Evolutionary conservation across 73 alveolate genomes (phyloP).

Genomic region (Paramecium sexaurelia): DNA sequence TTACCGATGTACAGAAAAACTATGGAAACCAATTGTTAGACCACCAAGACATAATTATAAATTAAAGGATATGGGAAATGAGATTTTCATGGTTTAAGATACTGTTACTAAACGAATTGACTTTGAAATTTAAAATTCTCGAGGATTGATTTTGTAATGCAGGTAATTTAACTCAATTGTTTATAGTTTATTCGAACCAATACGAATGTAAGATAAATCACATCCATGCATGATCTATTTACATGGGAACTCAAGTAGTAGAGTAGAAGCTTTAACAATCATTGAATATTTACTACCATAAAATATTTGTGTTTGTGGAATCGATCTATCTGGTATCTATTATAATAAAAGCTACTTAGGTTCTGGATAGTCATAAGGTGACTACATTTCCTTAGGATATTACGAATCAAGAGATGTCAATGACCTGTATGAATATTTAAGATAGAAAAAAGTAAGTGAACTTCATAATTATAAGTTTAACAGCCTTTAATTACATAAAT

Average conservation of each 20-base stretch:
- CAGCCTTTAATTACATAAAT: slow-evolving; percentile 72
- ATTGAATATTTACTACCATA: slow-evolving; percentile 66
- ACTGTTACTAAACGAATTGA: not conserved
- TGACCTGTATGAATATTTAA: slow-evolving; percentile 72
- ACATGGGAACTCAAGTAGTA: slow-evolving; percentile 80
- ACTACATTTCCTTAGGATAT: slow-evolving; percentile 90
- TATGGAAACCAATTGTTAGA: slow-evolving; percentile 55
- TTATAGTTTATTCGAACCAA: not conserved
- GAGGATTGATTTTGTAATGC: not conserved
- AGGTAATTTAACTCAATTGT: not conserved
- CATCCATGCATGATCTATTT: slow-evolving; percentile 82
- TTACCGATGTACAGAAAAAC: not conserved
- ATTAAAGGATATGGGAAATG: slow-evolving; percentile 48
- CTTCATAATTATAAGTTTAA: not conserved
- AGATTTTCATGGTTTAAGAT: not conserved
- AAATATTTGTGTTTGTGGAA: slow-evolving; percentile 78
- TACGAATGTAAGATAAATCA: not conserved
- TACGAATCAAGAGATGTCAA: slow-evolving; percentile 79
- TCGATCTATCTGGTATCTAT: slow-evolving; percentile 74
- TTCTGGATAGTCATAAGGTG: slow-evolving; percentile 92
- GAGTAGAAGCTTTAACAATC: slow-evolving; percentile 69
- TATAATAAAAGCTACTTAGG: slow-evolving; percentile 58
- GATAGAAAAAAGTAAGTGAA: slow-evolving; percentile 69
- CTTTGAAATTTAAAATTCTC: not conserved
- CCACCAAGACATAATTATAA: slow-evolving; percentile 61